A percentile compares a stretch with the other conserved stretches of the same genome.
Evolutionary conservation across 768 basidiomycete genomes (phyloP).

Genomic region (Termitomyces titanicus): DNA sequence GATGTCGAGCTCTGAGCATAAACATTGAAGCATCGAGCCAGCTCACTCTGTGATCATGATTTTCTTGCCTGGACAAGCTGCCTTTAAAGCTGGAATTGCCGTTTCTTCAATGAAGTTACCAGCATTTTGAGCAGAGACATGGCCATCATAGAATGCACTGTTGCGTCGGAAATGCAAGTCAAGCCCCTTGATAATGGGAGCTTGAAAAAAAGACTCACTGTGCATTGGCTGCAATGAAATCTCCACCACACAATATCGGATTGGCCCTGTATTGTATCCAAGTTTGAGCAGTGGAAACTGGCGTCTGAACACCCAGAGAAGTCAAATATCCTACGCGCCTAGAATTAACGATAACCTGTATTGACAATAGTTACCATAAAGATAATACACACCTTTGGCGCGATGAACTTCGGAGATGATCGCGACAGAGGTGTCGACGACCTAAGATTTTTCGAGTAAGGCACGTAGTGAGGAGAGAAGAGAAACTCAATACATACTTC

Average conservation of each 20-base stretch:
- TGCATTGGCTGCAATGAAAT: constrained; percentile 39
- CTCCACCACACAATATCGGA: constrained; percentile 26
- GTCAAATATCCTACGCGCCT: constrained; percentile 21
- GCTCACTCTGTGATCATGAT: constrained; percentile 15
- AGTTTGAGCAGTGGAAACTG: constrained; percentile 33
- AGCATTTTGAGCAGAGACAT: constrained; percentile 3
- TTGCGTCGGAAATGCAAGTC: background rate
- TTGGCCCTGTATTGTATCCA: constrained; percentile 30
- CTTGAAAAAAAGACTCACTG: constrained; percentile 22
- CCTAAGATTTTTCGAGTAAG: background rate
- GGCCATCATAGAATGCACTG: constrained; percentile 15
- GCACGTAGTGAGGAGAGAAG: background rate
- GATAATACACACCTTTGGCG: constrained; percentile 25
- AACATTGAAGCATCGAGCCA: background rate
- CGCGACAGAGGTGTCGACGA: constrained; percentile 24
- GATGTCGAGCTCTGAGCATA: background rate
- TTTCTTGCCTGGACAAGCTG: constrained; percentile 13
- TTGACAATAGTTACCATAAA: background rate
- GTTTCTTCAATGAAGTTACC: constrained; percentile 11
- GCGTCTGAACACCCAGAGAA: constrained; percentile 27
- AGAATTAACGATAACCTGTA: background rate
- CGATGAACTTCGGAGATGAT: constrained; percentile 30
- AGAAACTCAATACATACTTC: constrained; percentile 16
- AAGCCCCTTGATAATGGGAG: background rate
- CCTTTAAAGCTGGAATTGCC: constrained; percentile 11